Base-by-base conservation (phyloP, 2,329 filamentous ascomycete genomes). In the Aspergillus hiratsukae region DNA sequence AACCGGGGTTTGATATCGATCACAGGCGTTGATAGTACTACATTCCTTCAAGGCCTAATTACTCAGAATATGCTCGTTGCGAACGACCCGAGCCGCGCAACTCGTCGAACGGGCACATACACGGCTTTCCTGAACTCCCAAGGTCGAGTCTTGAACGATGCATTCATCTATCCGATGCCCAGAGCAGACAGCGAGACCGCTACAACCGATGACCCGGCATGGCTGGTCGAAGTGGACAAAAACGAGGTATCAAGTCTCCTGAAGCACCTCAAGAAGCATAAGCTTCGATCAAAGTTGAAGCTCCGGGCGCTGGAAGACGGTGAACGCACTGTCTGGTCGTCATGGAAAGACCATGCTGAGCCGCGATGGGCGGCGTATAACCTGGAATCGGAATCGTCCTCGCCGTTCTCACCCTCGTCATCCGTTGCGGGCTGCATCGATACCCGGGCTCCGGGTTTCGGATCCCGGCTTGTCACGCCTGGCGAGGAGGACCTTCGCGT, bases 41-140 rank as follows among this genome's bases (percentile, higher is more conserved):
- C 88, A 64, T 97, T 92, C 74, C 83, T 99, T 2, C 91, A 97
- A 72, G 92, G 93, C 53, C 84, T 96, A 55, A 83, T 94, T 61
- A 96, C 93, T 1, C 84, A 87, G 60, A 88, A 87, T 60, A 82
- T 91, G 60, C 72, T 83, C 52, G 74, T 81, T 0, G 66, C 66
- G 14, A 73, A 72, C 49, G 70, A 76, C 7, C 68, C 72, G 61
- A 76, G 57, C 68, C 74, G 58, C 58, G 67, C 61, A 43, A 61
- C 67, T 53, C 66, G 64, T 53, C 67, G 59, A 3, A 74, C 77
- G 0, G 87, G 85, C 3, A 86, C 88, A 71, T 97, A 96, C 74
- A 82, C 88, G 6, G 90, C 87, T 0, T 96, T 99, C 67, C 80
- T 99, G 45, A 96, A 89, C 63, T 90, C 93, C 7, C 84, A 85